phyloP scores from a whole-genome alignment of 2,329 filamentous ascomycete species.

The Cryphonectria japonica region DNA sequence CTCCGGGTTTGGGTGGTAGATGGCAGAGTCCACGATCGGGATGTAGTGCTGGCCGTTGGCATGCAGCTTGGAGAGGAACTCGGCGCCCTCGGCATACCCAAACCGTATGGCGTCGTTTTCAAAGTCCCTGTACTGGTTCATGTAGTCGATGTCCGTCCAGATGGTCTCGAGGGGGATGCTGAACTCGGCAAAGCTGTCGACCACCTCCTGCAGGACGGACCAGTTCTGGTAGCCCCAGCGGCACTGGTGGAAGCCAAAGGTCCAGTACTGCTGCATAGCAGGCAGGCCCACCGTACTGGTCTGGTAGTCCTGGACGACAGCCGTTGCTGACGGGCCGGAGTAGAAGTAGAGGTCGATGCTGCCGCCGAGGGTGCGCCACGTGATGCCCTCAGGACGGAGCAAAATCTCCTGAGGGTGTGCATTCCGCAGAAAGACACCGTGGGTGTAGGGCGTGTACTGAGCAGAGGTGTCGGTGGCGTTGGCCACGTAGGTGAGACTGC shows the following conservation, averaged over 20 bases:
- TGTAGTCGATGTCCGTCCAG: slow-evolving; percentile 76
- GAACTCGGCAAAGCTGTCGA: slow-evolving; percentile 66
- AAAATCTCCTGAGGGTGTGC: slow-evolving; percentile 76
- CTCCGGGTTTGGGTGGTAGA: slow-evolving; percentile 72
- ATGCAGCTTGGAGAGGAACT: slow-evolving; percentile 66
- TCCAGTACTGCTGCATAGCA: slow-evolving; percentile 80
- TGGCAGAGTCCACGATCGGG: slow-evolving; percentile 73
- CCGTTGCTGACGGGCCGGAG: slow-evolving; percentile 68
- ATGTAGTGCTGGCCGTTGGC: slow-evolving; percentile 69
- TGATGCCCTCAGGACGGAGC: slow-evolving; percentile 65
- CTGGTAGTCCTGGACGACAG: slow-evolving; percentile 74
- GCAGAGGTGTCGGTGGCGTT: slow-evolving; percentile 56
- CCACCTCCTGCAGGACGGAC: slow-evolving; percentile 67
- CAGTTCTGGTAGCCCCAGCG: slow-evolving; percentile 82
- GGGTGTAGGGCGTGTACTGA: slow-evolving; percentile 68
- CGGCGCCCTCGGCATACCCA: slow-evolving; percentile 58
- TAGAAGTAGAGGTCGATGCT: slow-evolving; percentile 81
- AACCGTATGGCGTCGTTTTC: slow-evolving; percentile 64
- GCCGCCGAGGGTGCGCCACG: slow-evolving; percentile 76
- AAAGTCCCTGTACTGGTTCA: slow-evolving; percentile 66
- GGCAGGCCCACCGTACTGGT: slow-evolving; percentile 69
- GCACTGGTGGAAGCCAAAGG: slow-evolving; percentile 82
- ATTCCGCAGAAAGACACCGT: slow-evolving; percentile 79
- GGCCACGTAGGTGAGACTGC: slow-evolving; percentile 56
- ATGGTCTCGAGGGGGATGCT: slow-evolving; percentile 74